Conservation (phyloP, 2,329 filamentous ascomycete genomes). For the Sphaerulina populicola region DNA sequence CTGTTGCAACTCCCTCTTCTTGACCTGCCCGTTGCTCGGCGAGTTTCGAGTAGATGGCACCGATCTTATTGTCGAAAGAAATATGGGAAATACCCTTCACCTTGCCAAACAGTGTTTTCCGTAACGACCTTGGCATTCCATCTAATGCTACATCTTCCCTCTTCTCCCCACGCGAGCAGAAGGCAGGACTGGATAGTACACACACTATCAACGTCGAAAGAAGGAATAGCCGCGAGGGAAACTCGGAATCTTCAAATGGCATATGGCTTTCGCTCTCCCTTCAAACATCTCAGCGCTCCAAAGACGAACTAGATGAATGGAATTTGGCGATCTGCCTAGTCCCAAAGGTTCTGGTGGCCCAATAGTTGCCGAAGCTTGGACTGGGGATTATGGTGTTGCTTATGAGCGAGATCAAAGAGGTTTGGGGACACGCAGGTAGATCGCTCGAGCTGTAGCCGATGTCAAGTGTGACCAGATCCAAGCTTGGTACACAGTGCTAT, state of each 20-base stretch:
- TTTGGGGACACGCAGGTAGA: too few relatives aligned
- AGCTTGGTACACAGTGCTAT: too few relatives aligned
- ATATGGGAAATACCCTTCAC: neutral
- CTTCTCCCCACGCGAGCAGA: neutral
- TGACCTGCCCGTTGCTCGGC: neutral
- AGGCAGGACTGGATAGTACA: neutral
- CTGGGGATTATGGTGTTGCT: too few relatives aligned
- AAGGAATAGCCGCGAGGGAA: neutral
- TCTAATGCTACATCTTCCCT: neutral
- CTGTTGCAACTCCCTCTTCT: neutral
- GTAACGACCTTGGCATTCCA: neutral
- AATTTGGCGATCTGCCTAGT: neutral
- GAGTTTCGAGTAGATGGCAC: neutral
- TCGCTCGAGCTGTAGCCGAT: too few relatives aligned
- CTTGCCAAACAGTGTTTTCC: neutral
- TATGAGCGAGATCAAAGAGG: too few relatives aligned
- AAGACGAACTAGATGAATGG: too few relatives aligned
- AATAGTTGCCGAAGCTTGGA: too few relatives aligned
- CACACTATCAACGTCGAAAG: neutral
- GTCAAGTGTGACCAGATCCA: too few relatives aligned
- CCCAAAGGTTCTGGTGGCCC: too few relatives aligned
- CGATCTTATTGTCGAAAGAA: neutral
- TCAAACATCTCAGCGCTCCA: too few relatives aligned
- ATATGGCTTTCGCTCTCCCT: too few relatives aligned
- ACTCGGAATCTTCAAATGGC: too few relatives aligned